Percentiles rank a stretch among this genome's conserved stretches.
phyloP scores from a whole-genome alignment of 148 eudicot species.

The Camellia granthamiana region DNA sequence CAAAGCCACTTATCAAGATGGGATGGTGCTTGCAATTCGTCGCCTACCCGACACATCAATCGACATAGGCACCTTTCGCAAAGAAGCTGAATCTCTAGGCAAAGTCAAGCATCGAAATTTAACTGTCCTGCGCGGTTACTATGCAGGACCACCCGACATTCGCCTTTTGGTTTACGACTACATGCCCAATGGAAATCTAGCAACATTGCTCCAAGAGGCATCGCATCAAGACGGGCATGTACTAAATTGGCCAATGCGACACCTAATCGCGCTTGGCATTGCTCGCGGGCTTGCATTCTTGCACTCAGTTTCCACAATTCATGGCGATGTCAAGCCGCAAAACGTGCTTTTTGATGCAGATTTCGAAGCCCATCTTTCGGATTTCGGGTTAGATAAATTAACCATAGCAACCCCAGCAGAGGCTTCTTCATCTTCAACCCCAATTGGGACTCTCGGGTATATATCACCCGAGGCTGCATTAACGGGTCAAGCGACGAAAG shows the following conservation, averaged over 20 bases:
- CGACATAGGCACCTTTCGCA: slow-evolving; percentile 43
- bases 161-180: slow-evolving; percentile 70
- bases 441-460: slow-evolving; percentile 66
- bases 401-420: slow-evolving; percentile 31
- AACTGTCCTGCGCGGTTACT: slow-evolving; percentile 77
- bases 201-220: slow-evolving; percentile 79
- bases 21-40: slow-evolving; percentile 70
- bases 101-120: slow-evolving; percentile 65
- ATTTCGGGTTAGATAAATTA: slow-evolving; percentile 64
- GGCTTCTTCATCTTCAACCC: slow-evolving; percentile 50
- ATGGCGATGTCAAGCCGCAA: slow-evolving; percentile 76
- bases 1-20: slow-evolving; percentile 67
- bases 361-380: slow-evolving; percentile 84
- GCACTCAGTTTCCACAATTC: slow-evolving; percentile 50
- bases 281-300: slow-evolving; percentile 79
- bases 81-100: slow-evolving; percentile 71
- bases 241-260: slow-evolving; percentile 88
- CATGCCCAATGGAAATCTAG: slow-evolving; percentile 87
- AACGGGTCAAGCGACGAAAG: slow-evolving; percentile 45
- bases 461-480: slow-evolving; percentile 56
- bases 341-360: slow-evolving; percentile 78
- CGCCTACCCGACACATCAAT: slow-evolving; percentile 52
- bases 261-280: slow-evolving; percentile 72
- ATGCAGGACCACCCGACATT: slow-evolving; percentile 51
- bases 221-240: slow-evolving; percentile 91